These are phyloP conservation scores for Phytophthora meadii DNA, from an alignment of 352 stramenopile species.

Conservation along the genomic window DNA sequence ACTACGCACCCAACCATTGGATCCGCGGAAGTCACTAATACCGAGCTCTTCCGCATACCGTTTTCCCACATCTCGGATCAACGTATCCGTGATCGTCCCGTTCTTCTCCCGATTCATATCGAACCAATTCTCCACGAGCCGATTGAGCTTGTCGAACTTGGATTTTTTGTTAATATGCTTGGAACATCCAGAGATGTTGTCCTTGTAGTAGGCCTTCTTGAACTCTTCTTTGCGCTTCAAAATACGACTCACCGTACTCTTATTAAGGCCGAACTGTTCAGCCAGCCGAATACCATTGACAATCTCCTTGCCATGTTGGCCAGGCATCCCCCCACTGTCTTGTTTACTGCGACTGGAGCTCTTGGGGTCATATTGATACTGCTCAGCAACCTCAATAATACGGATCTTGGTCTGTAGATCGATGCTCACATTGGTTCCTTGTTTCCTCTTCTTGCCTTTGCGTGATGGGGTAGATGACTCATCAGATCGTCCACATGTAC, in stretches of 20 bases:
- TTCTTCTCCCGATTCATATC: constrained; percentile 83
- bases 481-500: constrained; percentile 20
- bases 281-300: constrained; percentile 81
- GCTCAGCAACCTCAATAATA: constrained; percentile 81
- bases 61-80: constrained; percentile 81
- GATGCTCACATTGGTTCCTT: constrained; percentile 70
- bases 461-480: constrained; percentile 1
- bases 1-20: constrained; percentile 83
- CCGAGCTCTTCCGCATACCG: constrained; percentile 75
- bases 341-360: constrained; percentile 47
- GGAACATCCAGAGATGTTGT: constrained; percentile 83
- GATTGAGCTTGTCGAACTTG: constrained; percentile 87
- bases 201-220: constrained; percentile 89
- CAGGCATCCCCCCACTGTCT: constrained; percentile 15
- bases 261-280: constrained; percentile 81
- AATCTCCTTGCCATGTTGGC: constrained; percentile 42
- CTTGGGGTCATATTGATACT: constrained; percentile 85
- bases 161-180: constrained; percentile 91
- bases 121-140: constrained; percentile 86
- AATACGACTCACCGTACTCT: constrained; percentile 85
- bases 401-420: constrained; percentile 88
- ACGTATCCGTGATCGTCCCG: constrained; percentile 67
- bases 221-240: constrained; percentile 89
- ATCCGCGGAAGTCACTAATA: constrained; percentile 78
- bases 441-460: constrained; percentile 65